These are phyloP conservation scores for Clonostachys rhizophaga DNA, from an alignment of 2,329 filamentous ascomycete species.

Conservation along the genomic window DNA sequence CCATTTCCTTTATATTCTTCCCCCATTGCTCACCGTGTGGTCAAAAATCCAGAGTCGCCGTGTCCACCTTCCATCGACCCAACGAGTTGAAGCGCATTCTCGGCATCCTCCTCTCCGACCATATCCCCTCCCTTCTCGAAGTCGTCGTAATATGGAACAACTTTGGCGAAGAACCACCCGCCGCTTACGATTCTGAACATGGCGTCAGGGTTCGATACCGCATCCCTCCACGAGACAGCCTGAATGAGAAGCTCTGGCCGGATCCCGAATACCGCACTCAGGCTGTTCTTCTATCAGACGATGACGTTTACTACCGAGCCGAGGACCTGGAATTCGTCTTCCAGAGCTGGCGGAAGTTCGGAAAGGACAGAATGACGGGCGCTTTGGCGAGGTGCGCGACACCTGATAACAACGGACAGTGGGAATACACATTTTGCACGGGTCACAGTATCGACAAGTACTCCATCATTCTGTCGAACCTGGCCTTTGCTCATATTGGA, in stretches of 20 bases:
- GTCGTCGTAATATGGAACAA: conserved; percentile 20
- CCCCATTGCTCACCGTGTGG: not conserved
- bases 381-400: conserved; percentile 26
- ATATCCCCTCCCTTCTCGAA: conserved; percentile 16
- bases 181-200: conserved; percentile 8
- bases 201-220: conserved; percentile 16
- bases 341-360: conserved; percentile 31
- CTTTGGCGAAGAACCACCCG: conserved; percentile 11
- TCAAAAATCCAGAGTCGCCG: conserved; percentile 10
- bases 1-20: not conserved
- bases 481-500: conserved; percentile 29
- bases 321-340: conserved; percentile 33
- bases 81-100: conserved; percentile 15
- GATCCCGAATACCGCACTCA: conserved; percentile 28
- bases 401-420: conserved; percentile 12
- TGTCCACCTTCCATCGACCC: conserved; percentile 15
- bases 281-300: conserved; percentile 31
- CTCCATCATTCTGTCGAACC: conserved; percentile 28
- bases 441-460: conserved; percentile 18
- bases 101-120: conserved; percentile 7
- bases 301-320: conserved; percentile 32
- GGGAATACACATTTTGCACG: conserved; percentile 24
- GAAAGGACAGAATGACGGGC: conserved; percentile 23
- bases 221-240: conserved; percentile 11
- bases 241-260: conserved; percentile 22